A percentile compares a stretch with the other conserved stretches of the same genome.
Conservation (phyloP, 139 green algal species). For the Marvania coccoides region DNA sequence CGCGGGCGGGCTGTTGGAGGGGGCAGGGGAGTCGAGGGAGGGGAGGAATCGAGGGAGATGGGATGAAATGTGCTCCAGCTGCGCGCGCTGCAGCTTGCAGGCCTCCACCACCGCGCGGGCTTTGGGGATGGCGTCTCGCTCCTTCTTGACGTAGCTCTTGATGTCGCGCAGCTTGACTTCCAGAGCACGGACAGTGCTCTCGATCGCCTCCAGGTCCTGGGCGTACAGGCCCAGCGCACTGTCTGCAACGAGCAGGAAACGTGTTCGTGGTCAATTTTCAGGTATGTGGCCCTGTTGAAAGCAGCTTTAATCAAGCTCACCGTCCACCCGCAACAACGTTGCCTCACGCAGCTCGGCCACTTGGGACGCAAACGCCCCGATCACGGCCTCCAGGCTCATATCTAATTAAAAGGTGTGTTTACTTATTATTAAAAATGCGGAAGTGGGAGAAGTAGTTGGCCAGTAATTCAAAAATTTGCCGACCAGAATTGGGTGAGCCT, state of each 20-base stretch:
- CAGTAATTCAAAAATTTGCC: too few relatives aligned
- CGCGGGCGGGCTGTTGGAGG: background rate
- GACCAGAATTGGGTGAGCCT: background rate
- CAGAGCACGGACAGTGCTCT: constrained; percentile 16
- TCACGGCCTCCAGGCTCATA: constrained; percentile 11
- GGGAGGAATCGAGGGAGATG: constrained; percentile 48
- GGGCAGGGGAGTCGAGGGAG: constrained; percentile 3
- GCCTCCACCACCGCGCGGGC: constrained; percentile 41
- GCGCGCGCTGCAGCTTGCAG: constrained; percentile 25
- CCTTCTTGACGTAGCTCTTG: background rate
- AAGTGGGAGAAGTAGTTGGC: background rate
- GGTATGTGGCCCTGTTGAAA: background rate
- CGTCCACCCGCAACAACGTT: constrained; percentile 22
- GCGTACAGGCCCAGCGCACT: constrained; percentile 5
- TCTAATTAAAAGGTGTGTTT: background rate
- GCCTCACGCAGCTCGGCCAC: constrained; percentile 19
- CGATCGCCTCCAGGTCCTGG: constrained; percentile 22
- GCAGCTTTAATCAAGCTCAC: background rate
- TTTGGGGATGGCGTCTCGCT: constrained; percentile 22
- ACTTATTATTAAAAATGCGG: background rate
- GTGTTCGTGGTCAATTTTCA: too few relatives aligned
- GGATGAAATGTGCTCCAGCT: constrained; percentile 35
- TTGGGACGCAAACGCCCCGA: constrained; percentile 2
- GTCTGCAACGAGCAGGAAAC: background rate
- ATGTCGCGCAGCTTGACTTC: constrained; percentile 19